phyloP scores from a whole-genome alignment of 2,329 filamentous ascomycete genomes.

The Aspergillus fijiensis region DNA sequence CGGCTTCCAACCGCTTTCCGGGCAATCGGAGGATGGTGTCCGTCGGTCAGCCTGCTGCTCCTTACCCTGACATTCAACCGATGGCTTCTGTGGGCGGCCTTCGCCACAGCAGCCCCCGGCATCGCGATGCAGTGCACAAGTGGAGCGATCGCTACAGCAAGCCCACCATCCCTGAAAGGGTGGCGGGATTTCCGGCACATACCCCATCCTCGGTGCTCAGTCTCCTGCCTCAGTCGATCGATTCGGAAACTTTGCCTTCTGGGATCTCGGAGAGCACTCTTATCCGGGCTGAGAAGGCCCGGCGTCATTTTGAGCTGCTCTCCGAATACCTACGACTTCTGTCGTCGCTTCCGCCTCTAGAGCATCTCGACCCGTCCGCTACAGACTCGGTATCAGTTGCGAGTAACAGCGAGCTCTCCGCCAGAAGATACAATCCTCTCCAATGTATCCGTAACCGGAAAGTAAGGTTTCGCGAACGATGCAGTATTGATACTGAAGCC shows the following conservation, averaged over 20 bases:
- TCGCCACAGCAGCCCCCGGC: conserved; percentile 17
- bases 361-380: conserved; percentile 6
- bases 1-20: conserved; percentile 52
- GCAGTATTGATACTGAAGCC: conserved; percentile 68
- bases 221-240: conserved; percentile 29
- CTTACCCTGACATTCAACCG: conserved; percentile 23
- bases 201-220: conserved; percentile 25
- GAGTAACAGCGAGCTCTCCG: conserved; percentile 47
- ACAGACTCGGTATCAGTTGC: conserved; percentile 20
- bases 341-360: conserved; percentile 69
- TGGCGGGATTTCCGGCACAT: conserved; percentile 13
- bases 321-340: conserved; percentile 79
- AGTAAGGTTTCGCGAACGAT: conserved; percentile 74
- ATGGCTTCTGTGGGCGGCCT: conserved; percentile 16
- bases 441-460: conserved; percentile 92
- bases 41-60: conserved; percentile 22
- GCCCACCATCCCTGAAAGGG: conserved; percentile 8
- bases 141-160: conserved; percentile 26
- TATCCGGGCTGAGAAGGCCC: conserved; percentile 78
- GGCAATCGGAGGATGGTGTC: conserved; percentile 35
- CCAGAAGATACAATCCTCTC: conserved; percentile 82
- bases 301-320: conserved; percentile 80
- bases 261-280: conserved; percentile 76
- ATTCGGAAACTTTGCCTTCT: conserved; percentile 39
- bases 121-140: conserved; percentile 25